Conservation (phyloP, 2,329 filamentous ascomycete genomes). For the Colletotrichum sp. region DNA sequence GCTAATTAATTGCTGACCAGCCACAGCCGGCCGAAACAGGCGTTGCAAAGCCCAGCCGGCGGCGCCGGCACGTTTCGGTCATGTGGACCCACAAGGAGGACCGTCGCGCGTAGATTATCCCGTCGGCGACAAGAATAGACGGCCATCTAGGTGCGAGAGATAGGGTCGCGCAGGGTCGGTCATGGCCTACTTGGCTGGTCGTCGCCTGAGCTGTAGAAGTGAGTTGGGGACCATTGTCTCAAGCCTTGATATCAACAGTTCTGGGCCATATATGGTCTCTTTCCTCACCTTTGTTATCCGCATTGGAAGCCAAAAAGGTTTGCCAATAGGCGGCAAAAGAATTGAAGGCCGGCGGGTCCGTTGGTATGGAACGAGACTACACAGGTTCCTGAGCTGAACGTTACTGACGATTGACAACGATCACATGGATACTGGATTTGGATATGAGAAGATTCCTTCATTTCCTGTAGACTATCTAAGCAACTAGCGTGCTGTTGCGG, state of each 20-base stretch:
- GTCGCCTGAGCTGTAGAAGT: not conserved
- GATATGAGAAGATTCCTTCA: not conserved
- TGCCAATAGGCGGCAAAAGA: not conserved
- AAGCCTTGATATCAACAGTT: not conserved
- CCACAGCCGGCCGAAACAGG: not conserved
- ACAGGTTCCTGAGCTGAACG: not conserved
- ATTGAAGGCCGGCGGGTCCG: not conserved
- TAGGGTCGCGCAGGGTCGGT: not conserved
- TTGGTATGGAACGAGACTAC: not conserved
- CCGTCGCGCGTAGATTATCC: not conserved
- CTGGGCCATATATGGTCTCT: accelerated
- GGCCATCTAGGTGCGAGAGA: not conserved
- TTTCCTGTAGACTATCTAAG: not conserved
- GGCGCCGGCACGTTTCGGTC: not conserved
- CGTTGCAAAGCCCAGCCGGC: not conserved
- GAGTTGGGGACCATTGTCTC: not conserved
- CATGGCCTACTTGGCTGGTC: accelerated
- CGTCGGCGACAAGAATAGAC: not conserved
- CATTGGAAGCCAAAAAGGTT: not conserved
- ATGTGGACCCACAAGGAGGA: not conserved
- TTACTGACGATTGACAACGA: not conserved
- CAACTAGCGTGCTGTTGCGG: not conserved
- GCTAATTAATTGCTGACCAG: not conserved
- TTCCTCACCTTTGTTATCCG: not conserved
- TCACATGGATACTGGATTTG: not conserved